Conservation (phyloP, 2,329 filamentous ascomycete species). For the Eutypella sp. region DNA sequence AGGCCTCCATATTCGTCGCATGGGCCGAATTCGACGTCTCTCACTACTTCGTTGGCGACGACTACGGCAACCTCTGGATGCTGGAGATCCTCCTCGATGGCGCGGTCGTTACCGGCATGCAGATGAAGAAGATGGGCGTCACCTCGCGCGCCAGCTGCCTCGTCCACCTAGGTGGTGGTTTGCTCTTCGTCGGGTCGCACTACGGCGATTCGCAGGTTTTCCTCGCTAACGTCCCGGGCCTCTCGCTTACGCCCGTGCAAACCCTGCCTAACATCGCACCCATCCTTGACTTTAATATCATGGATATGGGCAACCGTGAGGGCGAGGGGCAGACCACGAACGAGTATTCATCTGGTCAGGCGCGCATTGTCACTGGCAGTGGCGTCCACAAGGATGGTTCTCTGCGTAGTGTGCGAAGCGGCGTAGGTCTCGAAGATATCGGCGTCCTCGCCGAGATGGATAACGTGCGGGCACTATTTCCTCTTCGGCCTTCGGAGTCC, state of each 20-base stretch:
- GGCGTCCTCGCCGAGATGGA: conserved; percentile 78
- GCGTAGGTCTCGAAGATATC: conserved; percentile 84
- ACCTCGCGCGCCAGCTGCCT: conserved; percentile 74
- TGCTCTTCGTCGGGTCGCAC: conserved; percentile 85
- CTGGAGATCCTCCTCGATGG: conserved; percentile 68
- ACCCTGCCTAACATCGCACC: conserved; percentile 81
- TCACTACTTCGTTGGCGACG: conserved; percentile 83
- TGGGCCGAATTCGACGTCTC: conserved; percentile 83
- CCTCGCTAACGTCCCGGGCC: conserved; percentile 28
- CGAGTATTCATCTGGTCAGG: conserved; percentile 92
- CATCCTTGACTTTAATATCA: conserved; percentile 87
- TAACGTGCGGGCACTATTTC: conserved; percentile 68
- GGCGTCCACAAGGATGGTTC: conserved; percentile 87
- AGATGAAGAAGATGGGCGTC: conserved; percentile 57
- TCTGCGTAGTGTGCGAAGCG: conserved; percentile 84
- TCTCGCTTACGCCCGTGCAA: conserved; percentile 62
- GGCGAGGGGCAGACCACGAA: conserved; percentile 71
- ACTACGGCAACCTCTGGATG: conserved; percentile 83
- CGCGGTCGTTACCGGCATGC: conserved; percentile 66
- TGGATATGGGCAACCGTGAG: conserved; percentile 88
- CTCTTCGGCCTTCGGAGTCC: conserved; percentile 49
- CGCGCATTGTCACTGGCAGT: conserved; percentile 86
- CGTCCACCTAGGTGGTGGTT: conserved; percentile 68
- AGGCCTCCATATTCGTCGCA: conserved; percentile 82
- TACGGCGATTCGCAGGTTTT: conserved; percentile 86